Percentiles rank a stretch among this genome's conserved stretches.
phyloP scores from a whole-genome alignment of 2,329 filamentous ascomycete species.

The Venturiaceae sp. region DNA sequence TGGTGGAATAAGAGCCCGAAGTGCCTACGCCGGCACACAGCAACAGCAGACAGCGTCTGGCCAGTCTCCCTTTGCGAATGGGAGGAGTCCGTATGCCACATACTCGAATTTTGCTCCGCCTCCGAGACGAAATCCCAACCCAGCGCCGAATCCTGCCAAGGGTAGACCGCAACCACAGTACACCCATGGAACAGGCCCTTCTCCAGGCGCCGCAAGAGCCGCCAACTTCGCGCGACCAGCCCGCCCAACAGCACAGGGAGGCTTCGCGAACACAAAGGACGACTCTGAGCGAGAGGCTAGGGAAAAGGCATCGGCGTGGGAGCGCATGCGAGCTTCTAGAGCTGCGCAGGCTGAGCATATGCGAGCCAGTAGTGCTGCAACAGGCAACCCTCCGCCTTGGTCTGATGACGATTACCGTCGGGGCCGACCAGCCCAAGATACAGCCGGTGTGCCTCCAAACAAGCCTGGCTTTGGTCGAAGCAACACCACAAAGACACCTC shows the following conservation, averaged over 20 bases:
- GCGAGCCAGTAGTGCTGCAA: no score
- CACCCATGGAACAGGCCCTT: background rate
- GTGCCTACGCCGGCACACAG: background rate
- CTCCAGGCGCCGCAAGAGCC: slow-evolving; percentile 10
- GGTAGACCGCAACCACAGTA: background rate
- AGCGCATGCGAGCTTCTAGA: slow-evolving; percentile 29
- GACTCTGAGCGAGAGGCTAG: background rate
- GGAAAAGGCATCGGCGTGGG: slow-evolving; percentile 25
- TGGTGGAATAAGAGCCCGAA: background rate
- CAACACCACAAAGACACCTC: slow-evolving; percentile 2
- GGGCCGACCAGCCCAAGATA: slow-evolving; percentile 7
- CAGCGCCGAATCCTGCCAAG: background rate
- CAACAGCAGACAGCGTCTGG: slow-evolving; percentile 1
- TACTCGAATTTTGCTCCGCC: slow-evolving; percentile 7
- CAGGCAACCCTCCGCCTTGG: background rate
- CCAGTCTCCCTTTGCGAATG: background rate
- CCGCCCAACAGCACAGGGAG: background rate
- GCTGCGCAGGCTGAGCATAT: slow-evolving; percentile 29
- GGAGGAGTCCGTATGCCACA: slow-evolving; percentile 2
- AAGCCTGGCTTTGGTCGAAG: slow-evolving; percentile 14
- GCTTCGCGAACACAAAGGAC: slow-evolving; percentile 17
- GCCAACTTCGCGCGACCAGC: slow-evolving; percentile 19
- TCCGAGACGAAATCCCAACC: slow-evolving; percentile 3
- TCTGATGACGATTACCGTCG: slow-evolving; percentile 6
- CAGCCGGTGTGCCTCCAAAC: slow-evolving; percentile 10